Base-by-base conservation (phyloP, 129 eudicot genomes). In the Flaveria brownii region DNA sequence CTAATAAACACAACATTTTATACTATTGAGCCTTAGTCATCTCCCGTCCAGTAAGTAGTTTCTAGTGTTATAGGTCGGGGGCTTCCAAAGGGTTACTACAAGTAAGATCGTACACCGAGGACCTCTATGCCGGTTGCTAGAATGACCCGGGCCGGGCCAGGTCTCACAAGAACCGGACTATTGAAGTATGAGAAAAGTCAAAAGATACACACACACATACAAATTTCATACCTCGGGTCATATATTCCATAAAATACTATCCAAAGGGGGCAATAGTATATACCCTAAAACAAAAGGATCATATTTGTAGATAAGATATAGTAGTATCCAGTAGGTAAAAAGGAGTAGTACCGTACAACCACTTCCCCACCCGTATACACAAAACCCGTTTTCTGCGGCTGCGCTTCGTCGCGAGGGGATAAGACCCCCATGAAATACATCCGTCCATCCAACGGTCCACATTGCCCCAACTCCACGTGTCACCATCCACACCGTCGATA, bases 361-460 rank as follows among this genome's bases (percentile, higher is more conserved):
- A 55, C 72, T 76, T 61, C 52, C 78, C 50, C 64, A 46, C 67
- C 72, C 65, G 72, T 60, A 75, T 78, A 64, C 69, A 57, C 79
- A 28, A 47, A 42, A 52, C 82, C 78, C 84, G 82, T 74, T 84
- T 77, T 84, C 80, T 82, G 87, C 85, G 90, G 90, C 84, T 78
- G 84, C 93, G 76, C 85, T 82, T 81, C 82, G 74, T 69, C 80
- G 76, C 83, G 74, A 78, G 26, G 74, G 77, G 90, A 86, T 79
- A 86, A 84, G 84, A 78, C 67, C 70, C 28, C 76, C 76, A 76
- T 68, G 70, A 69, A 68, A 36, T 41, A 69, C 75, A 73, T 56
- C 50, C 25, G 0, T 13, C 12, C 16, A 71, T 73, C 86, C 71
- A 20, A 79, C 72, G 90, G 80, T 22, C 56, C 0, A 9, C 2